phyloP scores from a whole-genome alignment of 371 early-diverging fungal species.

The Catenaria anguillulae region DNA sequence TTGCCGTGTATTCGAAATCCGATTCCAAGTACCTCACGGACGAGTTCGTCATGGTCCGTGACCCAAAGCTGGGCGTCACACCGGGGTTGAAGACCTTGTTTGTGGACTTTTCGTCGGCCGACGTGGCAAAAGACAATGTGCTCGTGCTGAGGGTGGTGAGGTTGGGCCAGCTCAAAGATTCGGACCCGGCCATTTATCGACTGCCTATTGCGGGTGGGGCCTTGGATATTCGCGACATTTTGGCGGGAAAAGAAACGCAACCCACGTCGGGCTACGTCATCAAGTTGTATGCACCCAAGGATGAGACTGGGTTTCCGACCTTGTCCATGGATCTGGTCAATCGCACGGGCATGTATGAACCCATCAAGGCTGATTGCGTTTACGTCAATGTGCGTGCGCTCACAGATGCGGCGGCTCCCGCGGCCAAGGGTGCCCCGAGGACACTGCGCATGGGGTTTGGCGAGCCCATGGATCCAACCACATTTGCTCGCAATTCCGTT shows the following conservation, averaged over 20 bases:
- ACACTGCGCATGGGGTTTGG: constrained; percentile 47
- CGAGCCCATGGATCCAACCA: constrained; percentile 43
- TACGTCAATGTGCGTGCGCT: not conserved
- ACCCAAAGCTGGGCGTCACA: constrained; percentile 27
- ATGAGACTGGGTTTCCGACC: not conserved
- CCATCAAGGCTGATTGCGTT: not conserved
- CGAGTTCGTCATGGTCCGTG: constrained; percentile 37
- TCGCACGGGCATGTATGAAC: not conserved
- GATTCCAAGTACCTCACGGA: constrained; percentile 43
- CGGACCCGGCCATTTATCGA: constrained; percentile 15
- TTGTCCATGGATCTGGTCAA: not conserved
- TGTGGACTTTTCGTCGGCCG: constrained; percentile 35
- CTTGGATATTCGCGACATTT: not conserved
- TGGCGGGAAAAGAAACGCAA: constrained; percentile 2
- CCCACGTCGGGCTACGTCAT: not conserved
- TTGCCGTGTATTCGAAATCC: constrained; percentile 38
- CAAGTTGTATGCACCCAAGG: not conserved
- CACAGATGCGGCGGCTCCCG: not conserved
- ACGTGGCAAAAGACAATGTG: constrained; percentile 32
- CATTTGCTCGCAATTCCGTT: constrained; percentile 41
- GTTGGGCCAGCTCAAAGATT: constrained; percentile 46
- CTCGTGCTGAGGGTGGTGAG: constrained; percentile 48
- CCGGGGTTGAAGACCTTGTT: constrained; percentile 34
- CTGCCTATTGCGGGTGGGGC: constrained; percentile 6
- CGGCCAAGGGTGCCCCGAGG: not conserved